Percentiles rank a stretch among this genome's conserved stretches.
Conservation (phyloP, 495 filamentous ascomycete genomes). For the Filosporella fistucella region DNA sequence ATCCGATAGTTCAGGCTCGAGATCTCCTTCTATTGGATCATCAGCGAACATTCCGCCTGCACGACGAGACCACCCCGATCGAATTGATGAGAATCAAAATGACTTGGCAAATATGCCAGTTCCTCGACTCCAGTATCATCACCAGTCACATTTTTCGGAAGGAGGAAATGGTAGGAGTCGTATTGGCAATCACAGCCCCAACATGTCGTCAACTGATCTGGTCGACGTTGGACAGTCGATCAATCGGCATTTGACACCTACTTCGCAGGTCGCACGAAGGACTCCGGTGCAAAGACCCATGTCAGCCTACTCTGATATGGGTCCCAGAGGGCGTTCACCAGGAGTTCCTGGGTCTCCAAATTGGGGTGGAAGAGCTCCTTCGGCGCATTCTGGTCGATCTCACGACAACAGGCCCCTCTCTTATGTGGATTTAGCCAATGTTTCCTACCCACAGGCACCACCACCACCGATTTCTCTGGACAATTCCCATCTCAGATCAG, state of each 20-base stretch:
- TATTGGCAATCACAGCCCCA: background rate
- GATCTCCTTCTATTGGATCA: conserved; percentile 19
- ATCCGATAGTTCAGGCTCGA: conserved; percentile 34
- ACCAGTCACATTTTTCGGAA: conserved; percentile 30
- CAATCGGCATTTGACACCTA: conserved; percentile 56
- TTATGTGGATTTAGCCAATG: conserved; percentile 81
- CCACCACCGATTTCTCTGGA: conserved; percentile 67
- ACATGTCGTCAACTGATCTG: conserved; percentile 36
- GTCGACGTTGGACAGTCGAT: conserved; percentile 34
- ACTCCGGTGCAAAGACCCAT: conserved; percentile 59
- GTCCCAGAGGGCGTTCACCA: conserved; percentile 55
- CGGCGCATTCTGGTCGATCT: conserved; percentile 61
- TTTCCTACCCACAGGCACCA: conserved; percentile 80
- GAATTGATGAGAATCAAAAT: conserved; percentile 14
- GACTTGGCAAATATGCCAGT: conserved; percentile 23
- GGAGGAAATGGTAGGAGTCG: conserved; percentile 1
- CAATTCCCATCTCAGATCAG: conserved; percentile 68
- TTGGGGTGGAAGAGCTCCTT: conserved; percentile 48
- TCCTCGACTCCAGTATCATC: conserved; percentile 53
- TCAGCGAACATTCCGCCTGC: background rate
- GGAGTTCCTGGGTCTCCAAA: conserved; percentile 35
- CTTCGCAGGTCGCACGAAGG: conserved; percentile 39
- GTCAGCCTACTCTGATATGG: conserved; percentile 70
- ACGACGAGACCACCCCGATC: conserved; percentile 4
- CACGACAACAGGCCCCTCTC: conserved; percentile 75